Evolutionary conservation across 2,329 filamentous ascomycete genomes (phyloP), one percentile per base, ranked within the genome.

Genomic region (Arthrobotrys sinensis): DNA sequence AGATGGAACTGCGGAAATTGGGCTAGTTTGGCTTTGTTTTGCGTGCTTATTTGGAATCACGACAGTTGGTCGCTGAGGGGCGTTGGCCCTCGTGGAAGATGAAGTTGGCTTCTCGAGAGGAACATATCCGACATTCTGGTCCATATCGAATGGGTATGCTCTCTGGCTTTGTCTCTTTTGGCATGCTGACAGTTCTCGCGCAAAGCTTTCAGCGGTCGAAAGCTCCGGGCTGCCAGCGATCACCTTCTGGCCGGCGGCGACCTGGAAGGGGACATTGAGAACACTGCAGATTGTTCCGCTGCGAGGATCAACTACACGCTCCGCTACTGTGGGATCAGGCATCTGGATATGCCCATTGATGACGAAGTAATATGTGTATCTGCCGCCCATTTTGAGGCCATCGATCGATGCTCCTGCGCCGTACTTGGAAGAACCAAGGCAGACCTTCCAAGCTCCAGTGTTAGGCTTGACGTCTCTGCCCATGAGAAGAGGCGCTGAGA

Each of bases 361-460:
- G 19, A 73, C 60, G 76, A 81, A 80, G 68, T 81, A 81, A 46
- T 81, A 81, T 38, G 77, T 80, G 57, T 81, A 81, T 46, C 80
- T 79, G 62, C 72, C 64, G 3, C 81, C 81, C 80, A 81, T 81
- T 46, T 81, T 80, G 45, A 81, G 73, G 8, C 81, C 81, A 4
- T 77, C 76, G 32, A 76, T 79, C 21, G 80, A 80, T 10, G 80
- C 76, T 45, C 80, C 70, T 38, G 79, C 73, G 6, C 78, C 80
- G 19, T 73, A 73, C n/a, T 73, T 73, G 8, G 69, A 55, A 43
- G 69, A 73, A 5, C 69, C 69, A 40, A 73, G 69, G 32, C 69
- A 73, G 16, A 73, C 11, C 55, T 81, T 81, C 81, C 81, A 81
- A 19, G 80, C 75, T 5, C 80, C 80, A 40, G 70, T 53, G 16